These are phyloP conservation scores for Endoconidiophora laricicola DNA, from an alignment of 2,329 filamentous ascomycete genomes.

Conservation along the genomic window DNA sequence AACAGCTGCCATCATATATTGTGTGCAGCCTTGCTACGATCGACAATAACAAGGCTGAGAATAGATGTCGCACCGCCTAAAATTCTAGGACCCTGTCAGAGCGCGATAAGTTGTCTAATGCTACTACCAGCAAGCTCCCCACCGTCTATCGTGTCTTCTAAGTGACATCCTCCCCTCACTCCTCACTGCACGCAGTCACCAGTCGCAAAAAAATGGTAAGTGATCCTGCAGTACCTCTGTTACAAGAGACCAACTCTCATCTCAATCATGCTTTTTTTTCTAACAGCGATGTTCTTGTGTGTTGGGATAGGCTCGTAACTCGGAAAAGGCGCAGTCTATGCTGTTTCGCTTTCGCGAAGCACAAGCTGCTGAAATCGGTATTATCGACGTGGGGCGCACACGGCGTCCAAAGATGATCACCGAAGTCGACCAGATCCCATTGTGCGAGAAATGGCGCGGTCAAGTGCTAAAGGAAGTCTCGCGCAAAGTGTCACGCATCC, in stretches of 20 bases:
- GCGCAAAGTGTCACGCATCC: conserved; percentile 91
- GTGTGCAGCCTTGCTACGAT: not conserved
- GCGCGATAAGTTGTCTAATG: not conserved
- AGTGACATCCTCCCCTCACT: not conserved
- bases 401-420: conserved; percentile 86
- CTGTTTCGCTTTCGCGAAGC: conserved; percentile 98
- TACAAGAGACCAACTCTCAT: not conserved
- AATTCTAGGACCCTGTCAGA: not conserved
- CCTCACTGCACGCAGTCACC: not conserved
- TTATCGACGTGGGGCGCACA: conserved; percentile 80
- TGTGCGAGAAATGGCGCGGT: conserved; percentile 94
- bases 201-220: conserved; percentile 3
- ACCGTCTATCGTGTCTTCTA: not conserved
- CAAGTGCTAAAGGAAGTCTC: conserved; percentile 95
- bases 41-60: too few relatives aligned
- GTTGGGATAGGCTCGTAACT: conserved; percentile 63
- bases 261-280: too few relatives aligned
- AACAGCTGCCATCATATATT: not conserved
- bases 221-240: not conserved
- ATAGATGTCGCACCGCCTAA: too few relatives aligned
- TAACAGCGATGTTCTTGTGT: too few relatives aligned
- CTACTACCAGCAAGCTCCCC: too few relatives aligned
- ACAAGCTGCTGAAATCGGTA: conserved; percentile 88
- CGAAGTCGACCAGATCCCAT: conserved; percentile 63
- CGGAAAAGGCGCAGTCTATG: conserved; percentile 98